Evolutionary conservation across 1,284 basidiomycete species (phyloP), one percentile per base, ranked within the genome.

Genomic region (Boletellus sp.): DNA sequence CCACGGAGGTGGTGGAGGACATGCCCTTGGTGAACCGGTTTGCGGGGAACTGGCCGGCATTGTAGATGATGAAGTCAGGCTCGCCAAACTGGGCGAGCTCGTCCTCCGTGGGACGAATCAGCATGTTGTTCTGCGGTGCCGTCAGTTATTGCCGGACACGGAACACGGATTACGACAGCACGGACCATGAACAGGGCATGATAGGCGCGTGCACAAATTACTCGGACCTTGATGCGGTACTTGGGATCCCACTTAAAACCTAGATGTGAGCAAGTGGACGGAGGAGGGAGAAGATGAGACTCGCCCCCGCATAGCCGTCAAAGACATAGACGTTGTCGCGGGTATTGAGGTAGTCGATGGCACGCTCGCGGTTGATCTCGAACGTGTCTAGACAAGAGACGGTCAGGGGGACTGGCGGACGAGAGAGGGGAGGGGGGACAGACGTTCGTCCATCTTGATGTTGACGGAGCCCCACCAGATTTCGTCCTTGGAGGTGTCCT

Each of bases 381-480:
- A 99, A 99, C 15, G 96, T 99, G 81, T 99, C 91, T 93, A 26
- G 58, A 11, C 22, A 11, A 18, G 35, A 36, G 1, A 5, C 7
- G 39, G 62, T 33, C 56, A 46, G 15, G 36, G 24, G 33, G n/a
- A 36, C 32, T 33, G 8, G 22, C 18, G 33, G 44, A 21, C n/a
- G 16, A 21, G 7, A 18, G 33, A 47, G 52, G n/a, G n/a, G n/a
- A n/a, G 21, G 2, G 33, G 30, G 30, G 30, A 81, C 90, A 65
- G 68, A 93, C 91, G 89, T 65, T 91, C 91, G 69, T 97, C 96
- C 87, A 98, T 91, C 82, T 97, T 97, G 78, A 99, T 99, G 80
- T 99, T 99, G 65, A 99, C 95, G 49, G 93, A 91, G 42, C 97
- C 96, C 97, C 97, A 99, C 96, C 97, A 99, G 72, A 99, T 90